A percentile compares a stretch with the other conserved stretches of the same genome.
phyloP scores from a whole-genome alignment of 2,329 filamentous ascomycete genomes.

The Zasmidium cellare region DNA sequence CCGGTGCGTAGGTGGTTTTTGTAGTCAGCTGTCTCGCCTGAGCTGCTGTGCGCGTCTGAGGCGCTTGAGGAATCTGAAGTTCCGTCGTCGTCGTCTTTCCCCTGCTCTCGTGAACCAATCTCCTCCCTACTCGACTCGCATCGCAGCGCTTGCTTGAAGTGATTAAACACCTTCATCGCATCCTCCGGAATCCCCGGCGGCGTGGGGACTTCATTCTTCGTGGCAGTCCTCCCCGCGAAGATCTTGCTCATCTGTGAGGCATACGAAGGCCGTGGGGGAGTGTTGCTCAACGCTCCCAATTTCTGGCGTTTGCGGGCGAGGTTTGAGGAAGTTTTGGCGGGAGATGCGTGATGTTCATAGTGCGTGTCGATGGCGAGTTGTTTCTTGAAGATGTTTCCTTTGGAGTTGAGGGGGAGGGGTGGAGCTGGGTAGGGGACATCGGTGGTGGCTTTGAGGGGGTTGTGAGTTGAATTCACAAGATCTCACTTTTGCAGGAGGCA shows the following conservation, averaged over 20 bases:
- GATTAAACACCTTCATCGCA: conserved; percentile 4
- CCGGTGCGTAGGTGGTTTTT: neutral
- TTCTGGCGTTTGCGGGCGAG: conserved; percentile 2
- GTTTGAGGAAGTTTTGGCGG: neutral
- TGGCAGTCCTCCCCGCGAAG: conserved; percentile 5
- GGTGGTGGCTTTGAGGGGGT: neutral
- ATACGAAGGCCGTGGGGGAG: conserved; percentile 16
- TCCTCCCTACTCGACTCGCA: neutral
- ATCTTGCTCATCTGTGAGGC: conserved; percentile 11
- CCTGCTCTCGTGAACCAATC: neutral
- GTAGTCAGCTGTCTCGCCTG: neutral
- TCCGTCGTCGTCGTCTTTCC: neutral
- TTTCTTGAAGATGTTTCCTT: conserved; percentile 8
- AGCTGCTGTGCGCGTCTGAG: neutral
- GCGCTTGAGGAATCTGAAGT: too few relatives aligned
- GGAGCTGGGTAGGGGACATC: neutral
- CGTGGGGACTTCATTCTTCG: neutral
- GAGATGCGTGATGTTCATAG: neutral
- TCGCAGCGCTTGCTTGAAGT: conserved; percentile 5
- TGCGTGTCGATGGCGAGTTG: neutral
- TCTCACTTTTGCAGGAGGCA: neutral
- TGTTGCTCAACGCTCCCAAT: conserved; percentile 6
- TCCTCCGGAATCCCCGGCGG: neutral
- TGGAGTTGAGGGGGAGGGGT: conserved; percentile 4
- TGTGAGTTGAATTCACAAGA: neutral